Evolutionary conservation across 139 green algal species (phyloP).

Genomic region (Astrephomene gubernaculifera): DNA sequence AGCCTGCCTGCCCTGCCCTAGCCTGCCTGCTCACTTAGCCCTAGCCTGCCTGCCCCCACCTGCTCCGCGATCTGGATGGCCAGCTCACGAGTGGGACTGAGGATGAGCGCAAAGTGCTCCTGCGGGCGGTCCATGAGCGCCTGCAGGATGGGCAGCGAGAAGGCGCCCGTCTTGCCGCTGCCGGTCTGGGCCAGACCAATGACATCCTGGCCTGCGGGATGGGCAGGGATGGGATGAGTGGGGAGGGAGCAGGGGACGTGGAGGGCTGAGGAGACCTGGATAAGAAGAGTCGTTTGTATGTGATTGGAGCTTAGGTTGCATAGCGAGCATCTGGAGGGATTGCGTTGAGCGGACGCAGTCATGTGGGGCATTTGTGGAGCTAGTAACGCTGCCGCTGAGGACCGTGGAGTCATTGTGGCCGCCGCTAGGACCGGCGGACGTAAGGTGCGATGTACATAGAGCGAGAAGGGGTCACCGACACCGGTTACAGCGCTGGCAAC

Average conservation of each 20-base stretch:
- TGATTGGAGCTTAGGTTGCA: not conserved
- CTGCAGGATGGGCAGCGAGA: constrained; percentile 97
- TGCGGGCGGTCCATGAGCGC: constrained; percentile 91
- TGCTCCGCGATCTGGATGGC: constrained; percentile 99
- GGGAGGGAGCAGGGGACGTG: not conserved
- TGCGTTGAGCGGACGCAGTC: no score
- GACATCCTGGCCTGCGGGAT: constrained; percentile 87
- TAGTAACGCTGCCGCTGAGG: no score
- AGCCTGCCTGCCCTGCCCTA: not conserved
- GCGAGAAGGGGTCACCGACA: no score
- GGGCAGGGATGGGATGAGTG: no score
- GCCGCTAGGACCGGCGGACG: no score
- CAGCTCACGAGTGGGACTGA: constrained; percentile 97
- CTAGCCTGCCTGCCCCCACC: no score
- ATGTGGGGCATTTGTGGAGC: no score
- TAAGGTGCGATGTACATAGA: no score
- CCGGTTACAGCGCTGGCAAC: no score
- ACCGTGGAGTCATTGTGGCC: no score
- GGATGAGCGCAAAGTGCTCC: constrained; percentile 92
- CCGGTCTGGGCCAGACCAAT: constrained; percentile 99
- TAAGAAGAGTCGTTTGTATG: no score
- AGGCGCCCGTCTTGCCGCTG: constrained; percentile 97
- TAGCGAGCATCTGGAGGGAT: no score
- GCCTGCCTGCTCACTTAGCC: constrained; percentile 6
- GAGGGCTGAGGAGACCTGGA: not conserved